Evolutionary conservation across 179 eudicot genomes (phyloP).

Genomic region (Gypsophila paniculata): DNA sequence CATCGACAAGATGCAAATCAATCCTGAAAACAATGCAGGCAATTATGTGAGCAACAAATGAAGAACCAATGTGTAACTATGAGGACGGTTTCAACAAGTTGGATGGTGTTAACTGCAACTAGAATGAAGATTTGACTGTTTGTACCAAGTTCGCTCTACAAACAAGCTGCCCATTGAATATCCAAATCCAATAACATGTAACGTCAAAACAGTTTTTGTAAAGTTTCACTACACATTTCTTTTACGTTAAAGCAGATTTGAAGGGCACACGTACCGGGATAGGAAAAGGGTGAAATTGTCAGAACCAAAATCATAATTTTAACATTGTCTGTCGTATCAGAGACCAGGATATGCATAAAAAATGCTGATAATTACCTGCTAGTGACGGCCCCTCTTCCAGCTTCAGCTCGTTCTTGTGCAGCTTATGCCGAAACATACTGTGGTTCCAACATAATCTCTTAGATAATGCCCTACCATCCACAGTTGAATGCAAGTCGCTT

Average conservation of each 20-base stretch:
- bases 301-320: no score
- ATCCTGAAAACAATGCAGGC: conserved; percentile 23
- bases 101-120: background rate
- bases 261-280: background rate
- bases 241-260: background rate
- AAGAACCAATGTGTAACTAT: no score
- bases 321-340: background rate
- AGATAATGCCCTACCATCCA: conserved; percentile 10
- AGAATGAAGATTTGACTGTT: no score
- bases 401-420: conserved; percentile 17
- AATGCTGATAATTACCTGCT: conserved; percentile 22
- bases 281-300: no score
- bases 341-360: background rate
- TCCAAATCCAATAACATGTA: background rate
- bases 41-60: no score
- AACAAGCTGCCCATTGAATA: no score
- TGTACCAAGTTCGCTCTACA: no score
- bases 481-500: conserved; percentile 23
- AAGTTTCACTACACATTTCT: background rate
- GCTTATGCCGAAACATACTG: conserved; percentile 9
- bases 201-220: background rate
- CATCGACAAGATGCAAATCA: conserved; percentile 16
- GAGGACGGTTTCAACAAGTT: no score
- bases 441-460: conserved; percentile 16
- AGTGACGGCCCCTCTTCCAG: conserved; percentile 16